Conservation (phyloP, 1,284 basidiomycete genomes). For the Ustilago hordei region DNA sequence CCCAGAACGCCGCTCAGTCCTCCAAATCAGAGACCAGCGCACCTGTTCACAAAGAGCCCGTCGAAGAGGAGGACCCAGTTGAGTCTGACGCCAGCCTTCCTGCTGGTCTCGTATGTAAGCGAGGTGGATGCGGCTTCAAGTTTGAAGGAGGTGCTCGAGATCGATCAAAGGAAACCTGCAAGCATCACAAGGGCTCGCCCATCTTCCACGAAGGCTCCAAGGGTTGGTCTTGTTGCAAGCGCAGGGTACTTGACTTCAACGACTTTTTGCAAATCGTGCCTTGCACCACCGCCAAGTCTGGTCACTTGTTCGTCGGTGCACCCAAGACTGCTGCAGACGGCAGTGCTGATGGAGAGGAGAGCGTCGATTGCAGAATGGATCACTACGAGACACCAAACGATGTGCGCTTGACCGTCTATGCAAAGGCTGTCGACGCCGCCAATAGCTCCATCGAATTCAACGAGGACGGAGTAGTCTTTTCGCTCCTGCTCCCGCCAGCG, state of each 20-base stretch:
- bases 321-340: slow-evolving; percentile 25
- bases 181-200: slow-evolving; percentile 61
- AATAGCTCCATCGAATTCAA: slow-evolving; percentile 56
- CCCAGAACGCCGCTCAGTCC: slow-evolving; percentile 37
- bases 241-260: slow-evolving; percentile 66
- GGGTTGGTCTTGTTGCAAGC: slow-evolving; percentile 68
- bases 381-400: slow-evolving; percentile 68
- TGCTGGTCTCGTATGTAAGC: slow-evolving; percentile 51
- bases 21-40: slow-evolving; percentile 12
- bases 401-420: slow-evolving; percentile 65
- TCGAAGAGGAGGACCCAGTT: slow-evolving; percentile 41
- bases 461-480: slow-evolving; percentile 55
- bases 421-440: slow-evolving; percentile 57
- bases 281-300: slow-evolving; percentile 57
- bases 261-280: slow-evolving; percentile 67
- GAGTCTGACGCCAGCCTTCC: slow-evolving; percentile 31
- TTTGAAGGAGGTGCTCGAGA: slow-evolving; percentile 44
- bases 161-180: slow-evolving; percentile 52
- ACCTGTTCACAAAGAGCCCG: slow-evolving; percentile 14
- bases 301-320: slow-evolving; percentile 62
- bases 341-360: slow-evolving; percentile 35
- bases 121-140: slow-evolving; percentile 50
- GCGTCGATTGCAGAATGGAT: slow-evolving; percentile 62
- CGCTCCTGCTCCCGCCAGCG: slow-evolving; percentile 55
- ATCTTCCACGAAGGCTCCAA: slow-evolving; percentile 70